Conservation (phyloP, 345 rosid species). For the Capsella bursapastoris region DNA sequence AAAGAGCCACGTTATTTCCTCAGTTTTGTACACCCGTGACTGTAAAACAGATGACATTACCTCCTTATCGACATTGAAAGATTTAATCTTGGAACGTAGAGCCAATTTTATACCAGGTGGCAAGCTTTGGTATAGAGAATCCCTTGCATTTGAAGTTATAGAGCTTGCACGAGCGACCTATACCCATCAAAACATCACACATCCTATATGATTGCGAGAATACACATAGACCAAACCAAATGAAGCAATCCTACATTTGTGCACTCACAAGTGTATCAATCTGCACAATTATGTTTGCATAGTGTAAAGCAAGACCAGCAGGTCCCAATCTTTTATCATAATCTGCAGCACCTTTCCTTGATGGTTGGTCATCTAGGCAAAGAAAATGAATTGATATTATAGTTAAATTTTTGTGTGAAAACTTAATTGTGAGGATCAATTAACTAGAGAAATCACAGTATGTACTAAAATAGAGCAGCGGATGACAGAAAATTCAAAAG, state of each 20-base stretch:
- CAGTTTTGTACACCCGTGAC: constrained; percentile 18
- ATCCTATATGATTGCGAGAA: constrained; percentile 8
- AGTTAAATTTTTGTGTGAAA: background rate
- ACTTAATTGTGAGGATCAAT: constrained; percentile 8
- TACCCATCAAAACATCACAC: constrained; percentile 37
- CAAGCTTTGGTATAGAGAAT: constrained; percentile 80
- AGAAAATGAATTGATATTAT: background rate
- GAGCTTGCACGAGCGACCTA: constrained; percentile 85
- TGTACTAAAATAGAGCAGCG: constrained; percentile 3
- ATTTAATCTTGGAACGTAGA: constrained; percentile 65
- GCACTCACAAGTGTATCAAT: constrained; percentile 81
- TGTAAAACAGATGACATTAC: constrained; percentile 41
- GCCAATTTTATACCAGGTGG: constrained; percentile 79
- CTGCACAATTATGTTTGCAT: constrained; percentile 77
- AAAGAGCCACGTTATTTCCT: constrained; percentile 9
- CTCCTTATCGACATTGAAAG: constrained; percentile 65
- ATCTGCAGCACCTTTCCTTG: constrained; percentile 42
- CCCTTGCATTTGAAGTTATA: constrained; percentile 82
- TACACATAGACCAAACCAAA: constrained; percentile 27
- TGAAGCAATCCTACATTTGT: constrained; percentile 25
- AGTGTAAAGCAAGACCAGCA: constrained; percentile 88
- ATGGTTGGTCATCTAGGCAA: constrained; percentile 42
- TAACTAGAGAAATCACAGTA: background rate
- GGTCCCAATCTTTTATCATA: constrained; percentile 64
- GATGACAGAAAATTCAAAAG: background rate